Evolutionary conservation across 2,329 filamentous ascomycete genomes (phyloP).

Genomic region (Penicillium sp.): DNA sequence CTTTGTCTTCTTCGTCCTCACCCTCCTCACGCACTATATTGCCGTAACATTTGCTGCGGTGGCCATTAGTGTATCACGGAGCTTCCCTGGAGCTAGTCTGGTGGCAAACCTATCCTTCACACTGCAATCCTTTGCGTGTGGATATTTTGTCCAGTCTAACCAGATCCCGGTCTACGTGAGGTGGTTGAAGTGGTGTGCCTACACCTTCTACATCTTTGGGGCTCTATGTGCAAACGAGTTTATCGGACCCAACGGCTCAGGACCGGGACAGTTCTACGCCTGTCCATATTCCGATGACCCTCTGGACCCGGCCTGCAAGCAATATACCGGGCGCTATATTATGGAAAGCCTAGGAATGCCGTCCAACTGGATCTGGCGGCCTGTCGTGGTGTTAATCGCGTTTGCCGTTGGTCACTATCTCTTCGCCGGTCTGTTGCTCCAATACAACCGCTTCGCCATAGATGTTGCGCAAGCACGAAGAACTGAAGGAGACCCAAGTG

Average conservation of each 20-base stretch:
- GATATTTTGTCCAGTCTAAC: conserved; percentile 66
- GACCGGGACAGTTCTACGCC: conserved; percentile 58
- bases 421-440: conserved; percentile 53
- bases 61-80: conserved; percentile 56
- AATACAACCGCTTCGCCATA: conserved; percentile 59
- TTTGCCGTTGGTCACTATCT: conserved; percentile 58
- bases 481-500: conserved; percentile 53
- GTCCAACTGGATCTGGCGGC: conserved; percentile 56
- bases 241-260: conserved; percentile 28
- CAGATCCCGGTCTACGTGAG: conserved; percentile 68
- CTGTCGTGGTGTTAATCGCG: conserved; percentile 54
- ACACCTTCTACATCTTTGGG: conserved; percentile 55
- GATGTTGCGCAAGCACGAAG: conserved; percentile 56
- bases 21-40: conserved; percentile 63
- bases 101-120: conserved; percentile 66
- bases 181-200: conserved; percentile 55
- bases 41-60: conserved; percentile 62
- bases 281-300: conserved; percentile 58
- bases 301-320: conserved; percentile 55
- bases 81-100: conserved; percentile 62
- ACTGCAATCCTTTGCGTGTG: conserved; percentile 63
- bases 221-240: conserved; percentile 67
- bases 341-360: conserved; percentile 62
- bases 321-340: conserved; percentile 62
- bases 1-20: conserved; percentile 62